Evolutionary conservation across 805 yeast genomes (phyloP).

Genomic region (Candida wancherniae): DNA sequence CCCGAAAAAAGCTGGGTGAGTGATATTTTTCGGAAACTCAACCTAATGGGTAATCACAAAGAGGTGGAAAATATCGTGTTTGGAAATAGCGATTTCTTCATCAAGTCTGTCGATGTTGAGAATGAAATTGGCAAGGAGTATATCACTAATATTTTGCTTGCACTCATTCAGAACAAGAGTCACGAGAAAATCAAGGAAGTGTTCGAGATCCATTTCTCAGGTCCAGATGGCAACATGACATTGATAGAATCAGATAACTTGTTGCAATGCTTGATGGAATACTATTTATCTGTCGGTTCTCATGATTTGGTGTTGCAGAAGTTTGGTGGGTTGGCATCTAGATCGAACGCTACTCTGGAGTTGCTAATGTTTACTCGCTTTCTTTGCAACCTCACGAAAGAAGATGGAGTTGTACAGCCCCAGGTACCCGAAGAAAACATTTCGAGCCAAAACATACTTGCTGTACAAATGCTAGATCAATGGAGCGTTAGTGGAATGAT

Average conservation of each 20-base stretch:
- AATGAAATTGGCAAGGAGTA: slow-evolving; percentile 2
- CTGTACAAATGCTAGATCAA: slow-evolving; percentile 9
- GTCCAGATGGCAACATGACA: slow-evolving; percentile 10
- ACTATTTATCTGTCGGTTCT: slow-evolving; percentile 20
- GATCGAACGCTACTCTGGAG: slow-evolving; percentile 13
- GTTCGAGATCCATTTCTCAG: slow-evolving; percentile 16
- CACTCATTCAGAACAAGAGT: slow-evolving; percentile 14
- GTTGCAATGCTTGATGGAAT: slow-evolving; percentile 19
- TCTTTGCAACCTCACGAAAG: not conserved
- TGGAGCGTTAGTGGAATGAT: slow-evolving; percentile 15
- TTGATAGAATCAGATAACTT: slow-evolving; percentile 16
- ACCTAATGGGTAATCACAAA: slow-evolving; percentile 4
- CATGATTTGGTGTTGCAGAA: slow-evolving; percentile 16
- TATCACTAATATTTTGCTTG: slow-evolving; percentile 7
- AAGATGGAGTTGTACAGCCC: not conserved
- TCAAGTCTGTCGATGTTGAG: slow-evolving; percentile 6
- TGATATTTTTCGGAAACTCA: slow-evolving; percentile 14
- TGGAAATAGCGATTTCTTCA: slow-evolving; percentile 3
- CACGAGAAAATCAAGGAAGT: slow-evolving; percentile 14
- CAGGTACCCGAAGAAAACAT: not conserved
- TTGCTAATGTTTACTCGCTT: slow-evolving; percentile 16
- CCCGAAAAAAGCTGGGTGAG: slow-evolving; percentile 18
- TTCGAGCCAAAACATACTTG: slow-evolving; percentile 6
- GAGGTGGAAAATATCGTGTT: slow-evolving; percentile 5
- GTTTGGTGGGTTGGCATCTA: slow-evolving; percentile 13